Base-by-base conservation (phyloP, 2,329 filamentous ascomycete genomes). In the Sporothrix inflata region DNA sequence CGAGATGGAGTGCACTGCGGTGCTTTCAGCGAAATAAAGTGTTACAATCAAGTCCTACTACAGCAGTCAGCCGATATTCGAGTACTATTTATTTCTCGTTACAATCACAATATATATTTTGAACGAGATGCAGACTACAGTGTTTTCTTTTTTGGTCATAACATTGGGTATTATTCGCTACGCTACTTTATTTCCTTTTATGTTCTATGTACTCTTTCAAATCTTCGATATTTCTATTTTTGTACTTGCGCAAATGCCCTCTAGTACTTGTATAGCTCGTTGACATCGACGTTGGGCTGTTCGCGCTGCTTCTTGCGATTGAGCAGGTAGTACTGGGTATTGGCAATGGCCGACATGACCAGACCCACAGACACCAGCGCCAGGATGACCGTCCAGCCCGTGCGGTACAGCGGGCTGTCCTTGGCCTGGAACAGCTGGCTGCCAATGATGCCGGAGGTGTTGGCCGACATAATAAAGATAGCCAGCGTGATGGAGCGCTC, bases 381-480 rank as follows among this genome's bases (percentile, higher is more conserved):
- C 27, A 68, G 0, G 4, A 71, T 60, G 14, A 30, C 71, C 0
- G 71, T 70, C 67, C 67, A 73, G n/a, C 71, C 71, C 0, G 40
- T 67, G n/a, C 42, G 34, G 60, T 73, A 73, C 0, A 70, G 40
- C 8, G 71, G 71, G 24, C 42, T 30, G 42, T 73, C 71, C 27
- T 61, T 24, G 12, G 71, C 57, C 42, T 73, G 68, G 49, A 73
- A 68, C 1, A 73, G 21, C 30, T 73, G 71, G 60, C 71, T 73
- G 27, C 71, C 71, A 1, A 73, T 42, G 8, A 73, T 73, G 4
- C 71, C 67, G 1, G 53, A 63, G 1, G 55, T 49, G 40, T 73
- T 73, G 61, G 71, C 71, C 27, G 68, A 69, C 71, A 73, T 73
- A 40, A 73, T 61, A 6, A 73, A 70, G 49, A 73, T 61, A n/a